Evolutionary conservation across 2,329 filamentous ascomycete genomes (phyloP).

Genomic region (Zymoseptoria pseudotritici): DNA sequence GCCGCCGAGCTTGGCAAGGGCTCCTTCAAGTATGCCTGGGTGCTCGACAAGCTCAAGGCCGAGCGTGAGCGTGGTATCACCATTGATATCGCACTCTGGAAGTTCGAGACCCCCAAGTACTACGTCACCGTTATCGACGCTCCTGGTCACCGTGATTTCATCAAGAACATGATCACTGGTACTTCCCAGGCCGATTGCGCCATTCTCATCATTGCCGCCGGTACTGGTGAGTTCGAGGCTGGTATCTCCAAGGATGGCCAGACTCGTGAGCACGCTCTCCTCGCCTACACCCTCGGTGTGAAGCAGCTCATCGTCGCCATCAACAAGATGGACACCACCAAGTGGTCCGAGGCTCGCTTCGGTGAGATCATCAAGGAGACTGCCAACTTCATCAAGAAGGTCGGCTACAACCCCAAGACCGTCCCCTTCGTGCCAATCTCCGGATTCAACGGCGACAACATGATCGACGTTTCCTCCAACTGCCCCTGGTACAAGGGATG

Average conservation of each 20-base stretch:
- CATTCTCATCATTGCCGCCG: conserved; percentile 99
- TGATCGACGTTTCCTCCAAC: conserved; percentile 84
- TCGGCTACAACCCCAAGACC: conserved; percentile 99
- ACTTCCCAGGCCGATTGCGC: conserved; percentile 99
- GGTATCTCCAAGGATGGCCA: conserved; percentile 99
- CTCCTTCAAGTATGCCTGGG: conserved; percentile 99
- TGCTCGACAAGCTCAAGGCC: conserved; percentile 99
- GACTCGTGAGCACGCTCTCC: conserved; percentile 99
- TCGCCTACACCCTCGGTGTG: conserved; percentile 99
- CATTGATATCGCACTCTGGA: conserved; percentile 99
- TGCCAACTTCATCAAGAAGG: conserved; percentile 99
- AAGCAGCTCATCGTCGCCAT: conserved; percentile 99
- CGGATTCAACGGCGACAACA: conserved; percentile 99
- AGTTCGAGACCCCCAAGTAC: conserved; percentile 92
- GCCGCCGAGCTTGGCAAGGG: conserved; percentile 98
- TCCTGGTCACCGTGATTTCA: conserved; percentile 99
- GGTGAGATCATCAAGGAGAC: conserved; percentile 99
- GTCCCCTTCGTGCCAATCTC: conserved; percentile 99
- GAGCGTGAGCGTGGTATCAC: conserved; percentile 99
- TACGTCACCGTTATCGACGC: conserved; percentile 54
- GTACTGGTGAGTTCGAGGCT: conserved; percentile 99
- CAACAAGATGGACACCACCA: conserved; percentile 99
- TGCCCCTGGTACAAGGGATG: conserved; percentile 99
- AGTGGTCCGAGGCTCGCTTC: conserved; percentile 95
- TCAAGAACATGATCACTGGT: conserved; percentile 99